Evolutionary conservation across 1,139 yeast species (phyloP).

Genomic region (Debaryomycetaceae sp.): DNA sequence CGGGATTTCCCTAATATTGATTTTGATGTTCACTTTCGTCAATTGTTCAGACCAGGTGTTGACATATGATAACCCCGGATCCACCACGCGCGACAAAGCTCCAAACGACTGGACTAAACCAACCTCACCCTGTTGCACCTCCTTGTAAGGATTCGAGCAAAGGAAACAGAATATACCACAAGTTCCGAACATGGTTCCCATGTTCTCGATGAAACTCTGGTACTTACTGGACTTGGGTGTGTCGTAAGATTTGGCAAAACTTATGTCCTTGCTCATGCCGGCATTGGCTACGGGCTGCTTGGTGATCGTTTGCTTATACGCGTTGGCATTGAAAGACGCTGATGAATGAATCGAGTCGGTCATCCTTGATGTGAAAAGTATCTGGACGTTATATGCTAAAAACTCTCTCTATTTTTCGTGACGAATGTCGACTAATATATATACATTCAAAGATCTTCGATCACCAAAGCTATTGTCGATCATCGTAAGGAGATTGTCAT

Average conservation of each 20-base stretch:
- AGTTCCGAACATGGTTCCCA: constrained; percentile 51
- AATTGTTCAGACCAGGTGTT: constrained; percentile 64
- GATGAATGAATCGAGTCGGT: neutral
- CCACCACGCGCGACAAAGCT: constrained; percentile 61
- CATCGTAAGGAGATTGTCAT: neutral
- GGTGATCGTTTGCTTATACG: neutral
- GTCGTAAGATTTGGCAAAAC: constrained; percentile 37
- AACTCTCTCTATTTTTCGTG: no score
- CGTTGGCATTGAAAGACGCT: neutral
- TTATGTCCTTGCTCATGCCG: constrained; percentile 21
- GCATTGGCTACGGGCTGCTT: constrained; percentile 17
- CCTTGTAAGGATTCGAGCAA: constrained; percentile 60
- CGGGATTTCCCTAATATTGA: constrained; percentile 64
- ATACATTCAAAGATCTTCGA: no score
- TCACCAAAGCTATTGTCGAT: no score
- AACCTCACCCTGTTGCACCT: constrained; percentile 66
- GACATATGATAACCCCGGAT: constrained; percentile 66
- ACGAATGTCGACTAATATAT: no score
- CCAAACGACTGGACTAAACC: constrained; percentile 71
- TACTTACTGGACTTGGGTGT: constrained; percentile 35
- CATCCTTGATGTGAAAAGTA: neutral
- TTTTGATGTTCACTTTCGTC: constrained; percentile 51
- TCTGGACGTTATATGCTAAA: neutral
- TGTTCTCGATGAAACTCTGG: constrained; percentile 36
- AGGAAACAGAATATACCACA: constrained; percentile 61